These are phyloP conservation scores for Nicotiana attenuata DNA, from an alignment of 257 asterid species.

Conservation along the genomic window DNA sequence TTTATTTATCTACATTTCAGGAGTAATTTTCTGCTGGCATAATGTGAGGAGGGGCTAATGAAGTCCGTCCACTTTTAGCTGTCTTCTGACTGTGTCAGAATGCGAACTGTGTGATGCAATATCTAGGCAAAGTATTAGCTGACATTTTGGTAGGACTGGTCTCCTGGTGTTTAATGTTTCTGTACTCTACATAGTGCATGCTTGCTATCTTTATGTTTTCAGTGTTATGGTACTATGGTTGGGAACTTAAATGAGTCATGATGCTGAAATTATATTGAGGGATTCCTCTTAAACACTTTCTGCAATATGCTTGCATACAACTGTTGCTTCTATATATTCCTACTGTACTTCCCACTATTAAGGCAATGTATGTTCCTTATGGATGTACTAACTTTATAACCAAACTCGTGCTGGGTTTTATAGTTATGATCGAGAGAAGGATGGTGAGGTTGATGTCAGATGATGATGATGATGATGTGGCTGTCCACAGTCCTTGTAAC, in stretches of 20 bases:
- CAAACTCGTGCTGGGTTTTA: slow-evolving; percentile 13
- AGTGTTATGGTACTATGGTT: not conserved
- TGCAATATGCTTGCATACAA: not conserved
- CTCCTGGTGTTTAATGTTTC: slow-evolving; percentile 4
- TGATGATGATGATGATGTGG: slow-evolving; percentile 6
- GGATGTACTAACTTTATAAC: slow-evolving; percentile 14
- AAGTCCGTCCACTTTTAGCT: not conserved
- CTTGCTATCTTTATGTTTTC: not conserved
- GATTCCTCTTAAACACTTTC: not conserved
- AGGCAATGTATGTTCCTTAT: not conserved
- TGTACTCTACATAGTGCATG: not conserved
- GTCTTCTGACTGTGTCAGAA: not conserved
- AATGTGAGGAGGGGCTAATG: not conserved
- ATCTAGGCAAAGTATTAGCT: not conserved
- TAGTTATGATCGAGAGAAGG: slow-evolving; percentile 24
- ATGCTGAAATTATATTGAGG: not conserved
- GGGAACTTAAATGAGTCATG: not conserved
- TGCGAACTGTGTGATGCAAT: not conserved
- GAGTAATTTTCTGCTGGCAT: slow-evolving; percentile 11
- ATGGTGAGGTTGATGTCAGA: slow-evolving; percentile 13
- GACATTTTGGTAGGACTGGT: slow-evolving; percentile 10
- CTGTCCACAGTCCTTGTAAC: not conserved
- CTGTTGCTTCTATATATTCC: not conserved
- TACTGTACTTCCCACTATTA: not conserved
- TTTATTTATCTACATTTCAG: slow-evolving; percentile 5